phyloP scores from a whole-genome alignment of 345 rosid species.

The Eucalyptus rudis region DNA sequence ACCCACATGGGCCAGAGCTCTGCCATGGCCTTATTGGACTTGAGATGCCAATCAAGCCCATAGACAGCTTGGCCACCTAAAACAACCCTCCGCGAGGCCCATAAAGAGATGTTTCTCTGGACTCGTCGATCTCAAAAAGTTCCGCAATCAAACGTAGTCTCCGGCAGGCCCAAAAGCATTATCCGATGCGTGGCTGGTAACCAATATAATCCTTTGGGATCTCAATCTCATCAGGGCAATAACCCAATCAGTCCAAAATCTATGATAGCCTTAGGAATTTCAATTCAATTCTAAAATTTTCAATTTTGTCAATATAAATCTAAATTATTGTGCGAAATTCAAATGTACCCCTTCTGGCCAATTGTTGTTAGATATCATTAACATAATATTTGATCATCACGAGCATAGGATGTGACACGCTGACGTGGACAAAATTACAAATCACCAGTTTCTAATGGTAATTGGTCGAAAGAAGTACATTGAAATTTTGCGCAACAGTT shows the following conservation, averaged over 20 bases:
- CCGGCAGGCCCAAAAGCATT: not conserved
- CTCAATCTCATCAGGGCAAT: not conserved
- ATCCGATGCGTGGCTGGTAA: not conserved
- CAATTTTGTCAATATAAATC: not conserved
- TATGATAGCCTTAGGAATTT: not conserved
- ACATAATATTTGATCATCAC: not conserved
- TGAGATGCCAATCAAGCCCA: not conserved
- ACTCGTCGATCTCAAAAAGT: not conserved
- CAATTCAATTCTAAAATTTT: not conserved
- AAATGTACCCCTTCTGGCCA: not conserved
- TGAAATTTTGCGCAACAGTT: not conserved
- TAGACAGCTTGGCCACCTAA: not conserved
- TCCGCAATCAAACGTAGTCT: not conserved
- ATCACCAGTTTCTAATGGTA: not conserved
- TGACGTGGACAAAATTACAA: not conserved
- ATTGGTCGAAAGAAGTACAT: not conserved
- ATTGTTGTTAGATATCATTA: fast-evolving
- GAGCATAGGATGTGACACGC: not conserved
- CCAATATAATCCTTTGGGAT: not conserved
- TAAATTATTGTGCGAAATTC: not conserved
- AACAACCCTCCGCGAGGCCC: not conserved
- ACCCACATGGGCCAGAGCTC: not conserved
- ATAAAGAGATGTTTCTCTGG: not conserved
- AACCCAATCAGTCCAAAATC: not conserved
- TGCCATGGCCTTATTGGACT: not conserved